phyloP scores from a whole-genome alignment of 148 eudicot species.

The Mesembryanthemum crystallinum region DNA sequence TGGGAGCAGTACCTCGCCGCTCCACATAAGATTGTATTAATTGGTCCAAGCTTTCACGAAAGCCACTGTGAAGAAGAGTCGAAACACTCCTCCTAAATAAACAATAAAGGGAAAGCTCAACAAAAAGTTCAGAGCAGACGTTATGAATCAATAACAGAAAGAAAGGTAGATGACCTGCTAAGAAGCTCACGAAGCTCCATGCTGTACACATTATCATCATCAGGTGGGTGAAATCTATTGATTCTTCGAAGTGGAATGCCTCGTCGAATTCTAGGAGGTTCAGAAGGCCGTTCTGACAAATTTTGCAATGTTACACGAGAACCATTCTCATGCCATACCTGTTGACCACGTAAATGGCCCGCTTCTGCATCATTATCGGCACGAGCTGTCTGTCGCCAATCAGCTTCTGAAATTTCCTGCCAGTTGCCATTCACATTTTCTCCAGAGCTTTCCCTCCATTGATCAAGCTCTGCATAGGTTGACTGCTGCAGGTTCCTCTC shows the following conservation, averaged over 20 bases:
- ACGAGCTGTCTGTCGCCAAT: constrained; percentile 45
- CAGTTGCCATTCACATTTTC: constrained; percentile 40
- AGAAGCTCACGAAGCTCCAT: constrained; percentile 98
- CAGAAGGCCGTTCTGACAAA: constrained; percentile 66
- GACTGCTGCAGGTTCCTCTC: constrained; percentile 43
- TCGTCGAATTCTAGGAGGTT: constrained; percentile 54
- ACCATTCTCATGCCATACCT: constrained; percentile 54
- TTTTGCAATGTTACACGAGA: constrained; percentile 44
- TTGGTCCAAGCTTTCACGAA: constrained; percentile 96
- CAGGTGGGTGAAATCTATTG: constrained; percentile 84
- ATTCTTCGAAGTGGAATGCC: constrained; percentile 53
- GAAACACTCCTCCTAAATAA: constrained; percentile 91
- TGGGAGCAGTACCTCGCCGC: constrained; percentile 74
- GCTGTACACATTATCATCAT: constrained; percentile 92
- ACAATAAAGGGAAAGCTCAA: constrained; percentile 1
- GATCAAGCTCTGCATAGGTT: constrained; percentile 43
- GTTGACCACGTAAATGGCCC: constrained; percentile 38
- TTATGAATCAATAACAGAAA: neutral
- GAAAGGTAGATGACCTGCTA: constrained; percentile 55
- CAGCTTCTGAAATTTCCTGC: constrained; percentile 45
- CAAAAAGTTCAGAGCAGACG: neutral
- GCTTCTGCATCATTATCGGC: constrained; percentile 43
- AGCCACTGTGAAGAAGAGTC: constrained; percentile 90
- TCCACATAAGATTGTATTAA: constrained; percentile 90
- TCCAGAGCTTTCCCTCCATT: constrained; percentile 45